Evolutionary conservation across 2,329 filamentous ascomycete species (phyloP).

Genomic region (Phialophora verrucosa): DNA sequence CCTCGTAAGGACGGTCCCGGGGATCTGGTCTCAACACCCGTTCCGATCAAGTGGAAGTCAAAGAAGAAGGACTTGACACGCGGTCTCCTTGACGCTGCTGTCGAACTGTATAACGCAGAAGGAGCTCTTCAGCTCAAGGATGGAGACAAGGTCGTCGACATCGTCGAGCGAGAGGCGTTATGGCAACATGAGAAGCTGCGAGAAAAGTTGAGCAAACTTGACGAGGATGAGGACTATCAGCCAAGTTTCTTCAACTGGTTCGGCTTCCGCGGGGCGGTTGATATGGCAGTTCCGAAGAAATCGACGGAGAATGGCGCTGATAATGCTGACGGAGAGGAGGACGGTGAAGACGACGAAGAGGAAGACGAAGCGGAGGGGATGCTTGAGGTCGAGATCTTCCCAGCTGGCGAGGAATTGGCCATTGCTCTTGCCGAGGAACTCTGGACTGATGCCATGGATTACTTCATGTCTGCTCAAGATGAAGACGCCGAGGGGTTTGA

Average conservation of each 20-base stretch:
- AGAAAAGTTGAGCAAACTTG: slow-evolving; percentile 46
- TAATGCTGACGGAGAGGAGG: slow-evolving; percentile 55
- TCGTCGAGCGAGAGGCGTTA: slow-evolving; percentile 38
- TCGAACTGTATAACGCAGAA: slow-evolving; percentile 70
- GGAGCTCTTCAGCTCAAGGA: slow-evolving; percentile 44
- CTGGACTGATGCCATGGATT: slow-evolving; percentile 39
- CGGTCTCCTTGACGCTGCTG: slow-evolving; percentile 76
- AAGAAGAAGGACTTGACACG: slow-evolving; percentile 81
- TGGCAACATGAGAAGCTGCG: slow-evolving; percentile 41
- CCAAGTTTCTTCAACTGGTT: slow-evolving; percentile 90
- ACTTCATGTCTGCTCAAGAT: slow-evolving; percentile 35
- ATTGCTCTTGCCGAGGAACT: slow-evolving; percentile 83
- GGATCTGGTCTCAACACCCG: slow-evolving; percentile 85
- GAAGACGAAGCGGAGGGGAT: slow-evolving; percentile 64
- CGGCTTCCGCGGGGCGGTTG: slow-evolving; percentile 72
- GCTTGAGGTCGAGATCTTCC: slow-evolving; percentile 80
- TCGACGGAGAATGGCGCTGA: slow-evolving; percentile 64
- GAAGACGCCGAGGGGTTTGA: slow-evolving; percentile 56
- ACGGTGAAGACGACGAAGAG: slow-evolving; percentile 43
- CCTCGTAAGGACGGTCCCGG: slow-evolving; percentile 64
- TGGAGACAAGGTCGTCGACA: slow-evolving; percentile 31
- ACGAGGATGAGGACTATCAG: slow-evolving; percentile 40
- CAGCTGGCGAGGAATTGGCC: slow-evolving; percentile 82
- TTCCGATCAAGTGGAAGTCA: slow-evolving; percentile 85
- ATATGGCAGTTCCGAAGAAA: slow-evolving; percentile 71